A percentile compares a stretch with the other conserved stretches of the same genome.
Conservation (phyloP, 2,329 filamentous ascomycete species). For the Calonectria multiphialidica region DNA sequence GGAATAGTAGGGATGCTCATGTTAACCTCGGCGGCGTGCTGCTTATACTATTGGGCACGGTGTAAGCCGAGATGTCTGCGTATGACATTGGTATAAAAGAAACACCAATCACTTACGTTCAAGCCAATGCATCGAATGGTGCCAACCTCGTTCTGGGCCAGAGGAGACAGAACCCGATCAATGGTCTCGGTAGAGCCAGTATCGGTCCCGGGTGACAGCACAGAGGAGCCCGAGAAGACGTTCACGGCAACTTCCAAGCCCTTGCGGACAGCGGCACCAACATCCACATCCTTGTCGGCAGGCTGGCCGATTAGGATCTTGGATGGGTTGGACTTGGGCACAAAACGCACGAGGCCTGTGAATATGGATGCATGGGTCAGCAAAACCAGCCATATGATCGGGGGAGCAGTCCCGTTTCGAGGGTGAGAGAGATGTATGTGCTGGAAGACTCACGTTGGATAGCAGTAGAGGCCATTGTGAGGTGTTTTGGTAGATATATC, state of each 20-base stretch:
- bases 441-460: slow-evolving; percentile 34
- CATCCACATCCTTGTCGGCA: slow-evolving; percentile 63
- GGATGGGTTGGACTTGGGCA: slow-evolving; percentile 62
- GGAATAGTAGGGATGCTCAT: slow-evolving; percentile 66
- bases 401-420: background rate
- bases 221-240: slow-evolving; percentile 69
- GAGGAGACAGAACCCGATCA: slow-evolving; percentile 60
- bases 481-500: background rate
- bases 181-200: slow-evolving; percentile 62
- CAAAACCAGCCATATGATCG: background rate
- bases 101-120: slow-evolving; percentile 58
- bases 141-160: slow-evolving; percentile 56
- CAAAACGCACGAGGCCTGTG: slow-evolving; percentile 70
- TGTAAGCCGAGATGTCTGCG: slow-evolving; percentile 42
- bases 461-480: slow-evolving; percentile 35
- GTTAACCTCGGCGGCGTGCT: slow-evolving; percentile 60
- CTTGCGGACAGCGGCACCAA: slow-evolving; percentile 67
- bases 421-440: background rate
- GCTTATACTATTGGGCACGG: slow-evolving; percentile 44
- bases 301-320: slow-evolving; percentile 69
- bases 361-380: background rate
- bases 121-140: slow-evolving; percentile 71
- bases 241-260: slow-evolving; percentile 68
- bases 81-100: slow-evolving; percentile 52
- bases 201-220: slow-evolving; percentile 64